A percentile compares a stretch with the other conserved stretches of the same genome.
Conservation (phyloP, 805 yeast genomes). For the Ogataea methanolica region DNA sequence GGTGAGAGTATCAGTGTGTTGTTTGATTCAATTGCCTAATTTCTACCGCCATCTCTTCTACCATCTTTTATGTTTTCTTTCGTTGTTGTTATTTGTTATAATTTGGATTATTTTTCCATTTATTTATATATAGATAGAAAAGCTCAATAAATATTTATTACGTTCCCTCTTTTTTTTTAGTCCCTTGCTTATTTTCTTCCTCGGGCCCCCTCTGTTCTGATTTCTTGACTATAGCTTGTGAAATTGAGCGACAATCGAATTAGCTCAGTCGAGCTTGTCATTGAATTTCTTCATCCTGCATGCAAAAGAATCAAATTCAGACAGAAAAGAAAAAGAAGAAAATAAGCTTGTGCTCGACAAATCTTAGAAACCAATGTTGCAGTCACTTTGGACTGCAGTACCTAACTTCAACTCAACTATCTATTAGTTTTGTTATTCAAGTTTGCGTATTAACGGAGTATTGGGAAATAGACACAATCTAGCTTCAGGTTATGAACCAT, state of each 20-base stretch:
- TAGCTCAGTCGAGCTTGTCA: too few relatives aligned
- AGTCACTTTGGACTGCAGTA: conserved; percentile 50
- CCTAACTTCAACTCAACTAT: conserved; percentile 27
- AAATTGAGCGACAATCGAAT: too few relatives aligned
- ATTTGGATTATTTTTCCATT: background rate
- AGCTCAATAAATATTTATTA: too few relatives aligned
- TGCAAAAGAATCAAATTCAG: too few relatives aligned
- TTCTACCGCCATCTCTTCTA: conserved; percentile 10
- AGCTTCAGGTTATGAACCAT: too few relatives aligned
- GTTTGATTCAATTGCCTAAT: conserved; percentile 60
- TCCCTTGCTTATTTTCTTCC: too few relatives aligned
- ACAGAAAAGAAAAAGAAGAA: background rate
- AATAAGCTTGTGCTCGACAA: background rate
- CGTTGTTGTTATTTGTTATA: background rate
- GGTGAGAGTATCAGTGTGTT: conserved; percentile 95
- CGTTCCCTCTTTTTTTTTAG: too few relatives aligned
- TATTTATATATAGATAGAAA: background rate
- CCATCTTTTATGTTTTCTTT: background rate
- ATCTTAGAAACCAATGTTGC: conserved; percentile 42
- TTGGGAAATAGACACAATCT: conserved; percentile 34
- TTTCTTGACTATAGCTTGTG: too few relatives aligned
- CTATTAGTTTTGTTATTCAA: conserved; percentile 13
- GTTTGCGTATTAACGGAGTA: conserved; percentile 54
- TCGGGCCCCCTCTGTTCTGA: too few relatives aligned
- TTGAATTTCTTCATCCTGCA: too few relatives aligned